Conservation (phyloP, 2,329 filamentous ascomycete species). For the Mariannaea elegans region DNA sequence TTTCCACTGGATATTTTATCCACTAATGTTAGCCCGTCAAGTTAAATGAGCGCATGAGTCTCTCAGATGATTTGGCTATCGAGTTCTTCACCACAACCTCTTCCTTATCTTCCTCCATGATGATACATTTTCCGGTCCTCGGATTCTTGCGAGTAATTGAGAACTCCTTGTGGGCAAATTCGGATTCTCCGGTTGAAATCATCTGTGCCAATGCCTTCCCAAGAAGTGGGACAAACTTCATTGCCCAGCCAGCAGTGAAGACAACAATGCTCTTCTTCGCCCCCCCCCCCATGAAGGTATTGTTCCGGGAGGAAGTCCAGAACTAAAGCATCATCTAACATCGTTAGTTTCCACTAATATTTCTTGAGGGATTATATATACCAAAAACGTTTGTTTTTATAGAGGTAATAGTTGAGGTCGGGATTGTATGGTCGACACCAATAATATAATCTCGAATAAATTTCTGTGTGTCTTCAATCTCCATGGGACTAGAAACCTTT, state of each 20-base stretch:
- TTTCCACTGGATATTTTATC: too few species aligned
- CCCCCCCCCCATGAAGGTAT: slow-evolving; percentile 16
- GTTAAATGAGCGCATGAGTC: too few species aligned
- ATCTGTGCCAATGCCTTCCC: slow-evolving; percentile 27
- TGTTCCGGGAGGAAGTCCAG: slow-evolving; percentile 28
- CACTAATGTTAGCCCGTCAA: not conserved
- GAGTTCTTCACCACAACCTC: not conserved
- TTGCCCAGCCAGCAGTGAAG: slow-evolving; percentile 29
- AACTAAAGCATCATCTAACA: slow-evolving; percentile 29
- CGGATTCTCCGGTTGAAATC: slow-evolving; percentile 17
- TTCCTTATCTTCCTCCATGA: slow-evolving; percentile 18
- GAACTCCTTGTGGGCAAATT: slow-evolving; percentile 20
- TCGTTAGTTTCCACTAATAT: not conserved
- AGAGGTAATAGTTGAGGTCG: slow-evolving; percentile 9
- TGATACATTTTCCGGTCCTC: slow-evolving; percentile 8
- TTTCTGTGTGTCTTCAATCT: slow-evolving; percentile 12
- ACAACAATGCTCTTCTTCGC: slow-evolving; percentile 23
- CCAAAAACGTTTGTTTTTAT: slow-evolving; percentile 11
- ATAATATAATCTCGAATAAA: slow-evolving; percentile 5
- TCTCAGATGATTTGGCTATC: not conserved
- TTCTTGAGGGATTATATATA: not conserved
- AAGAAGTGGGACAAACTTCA: slow-evolving; percentile 30
- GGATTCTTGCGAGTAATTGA: slow-evolving; percentile 17
- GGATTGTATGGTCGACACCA: slow-evolving; percentile 9
- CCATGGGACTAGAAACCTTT: not conserved